phyloP scores from a whole-genome alignment of 495 filamentous ascomycete genomes.

The Neurospora sp. region DNA sequence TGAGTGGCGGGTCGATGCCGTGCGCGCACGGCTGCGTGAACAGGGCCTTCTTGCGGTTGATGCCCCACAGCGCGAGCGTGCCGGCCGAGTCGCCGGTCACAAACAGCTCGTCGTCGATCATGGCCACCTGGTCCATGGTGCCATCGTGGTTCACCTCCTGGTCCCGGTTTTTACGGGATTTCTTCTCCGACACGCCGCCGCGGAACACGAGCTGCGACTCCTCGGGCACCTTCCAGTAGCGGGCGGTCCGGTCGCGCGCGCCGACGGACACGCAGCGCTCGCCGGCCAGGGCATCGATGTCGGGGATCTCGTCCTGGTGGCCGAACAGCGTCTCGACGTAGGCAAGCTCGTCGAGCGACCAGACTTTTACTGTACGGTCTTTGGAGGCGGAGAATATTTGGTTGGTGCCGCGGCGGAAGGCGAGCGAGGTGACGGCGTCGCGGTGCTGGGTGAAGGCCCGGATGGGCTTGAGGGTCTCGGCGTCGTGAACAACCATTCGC shows the following conservation, averaged over 20 bases:
- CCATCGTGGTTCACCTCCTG: constrained; percentile 53
- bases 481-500: constrained; percentile 77
- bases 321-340: constrained; percentile 95
- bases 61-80: constrained; percentile 71
- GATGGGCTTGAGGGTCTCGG: constrained; percentile 61
- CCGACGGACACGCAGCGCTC: constrained; percentile 89
- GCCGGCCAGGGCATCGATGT: constrained; percentile 68
- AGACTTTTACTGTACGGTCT: constrained; percentile 65
- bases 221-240: constrained; percentile 93
- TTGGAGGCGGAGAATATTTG: constrained; percentile 81
- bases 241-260: constrained; percentile 77
- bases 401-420: constrained; percentile 81
- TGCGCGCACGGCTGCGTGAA: constrained; percentile 71
- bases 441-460: constrained; percentile 88
- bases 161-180: constrained; percentile 31
- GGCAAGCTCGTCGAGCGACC: constrained; percentile 73
- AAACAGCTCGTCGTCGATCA: constrained; percentile 83
- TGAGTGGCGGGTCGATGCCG: constrained; percentile 62
- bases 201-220: constrained; percentile 93
- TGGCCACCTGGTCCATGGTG: constrained; percentile 79
- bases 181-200: constrained; percentile 56
- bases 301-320: constrained; percentile 82
- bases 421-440: constrained; percentile 71
- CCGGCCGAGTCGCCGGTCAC: constrained; percentile 91
- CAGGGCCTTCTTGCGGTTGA: constrained; percentile 93